A percentile compares a stretch with the other conserved stretches of the same genome.
Evolutionary conservation across 2,329 filamentous ascomycete genomes (phyloP).

Genomic region (Fusarium sp.): DNA sequence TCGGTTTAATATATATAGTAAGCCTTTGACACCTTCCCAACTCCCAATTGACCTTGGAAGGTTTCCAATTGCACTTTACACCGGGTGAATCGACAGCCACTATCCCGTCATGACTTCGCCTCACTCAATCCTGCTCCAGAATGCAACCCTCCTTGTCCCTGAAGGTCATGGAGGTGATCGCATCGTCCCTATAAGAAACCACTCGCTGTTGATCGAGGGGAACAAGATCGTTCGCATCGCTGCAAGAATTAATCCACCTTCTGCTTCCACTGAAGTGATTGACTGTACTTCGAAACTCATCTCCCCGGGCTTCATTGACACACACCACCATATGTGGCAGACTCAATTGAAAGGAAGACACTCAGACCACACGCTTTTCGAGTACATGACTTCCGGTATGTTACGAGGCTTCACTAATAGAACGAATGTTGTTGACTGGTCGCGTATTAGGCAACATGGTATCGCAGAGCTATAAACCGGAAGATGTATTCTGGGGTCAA

Average conservation of each 20-base stretch:
- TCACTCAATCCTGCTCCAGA: not conserved
- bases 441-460: slow-evolving; percentile 10
- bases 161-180: not conserved
- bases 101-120: not conserved
- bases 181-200: slow-evolving; percentile 6
- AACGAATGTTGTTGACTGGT: accelerated
- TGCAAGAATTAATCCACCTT: not conserved
- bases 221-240: slow-evolving; percentile 14
- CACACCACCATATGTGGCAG: slow-evolving; percentile 29
- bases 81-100: accelerated
- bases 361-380: not conserved
- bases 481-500: slow-evolving; percentile 20
- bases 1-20: not conserved
- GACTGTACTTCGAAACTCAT: slow-evolving; percentile 14
- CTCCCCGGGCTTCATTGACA: slow-evolving; percentile 6
- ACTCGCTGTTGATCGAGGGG: slow-evolving; percentile 9
- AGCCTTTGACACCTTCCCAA: not conserved
- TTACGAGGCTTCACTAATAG: accelerated
- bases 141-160: slow-evolving; percentile 18
- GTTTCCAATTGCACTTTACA: not conserved
- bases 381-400: slow-evolving; percentile 19
- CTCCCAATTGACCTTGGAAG: too few relatives aligned
- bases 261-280: slow-evolving; percentile 1
- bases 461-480: slow-evolving; percentile 4
- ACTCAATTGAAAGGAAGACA: slow-evolving; percentile 20